phyloP scores from a whole-genome alignment of 2,329 filamentous ascomycete genomes.

The Neoarthrinium moseri region DNA sequence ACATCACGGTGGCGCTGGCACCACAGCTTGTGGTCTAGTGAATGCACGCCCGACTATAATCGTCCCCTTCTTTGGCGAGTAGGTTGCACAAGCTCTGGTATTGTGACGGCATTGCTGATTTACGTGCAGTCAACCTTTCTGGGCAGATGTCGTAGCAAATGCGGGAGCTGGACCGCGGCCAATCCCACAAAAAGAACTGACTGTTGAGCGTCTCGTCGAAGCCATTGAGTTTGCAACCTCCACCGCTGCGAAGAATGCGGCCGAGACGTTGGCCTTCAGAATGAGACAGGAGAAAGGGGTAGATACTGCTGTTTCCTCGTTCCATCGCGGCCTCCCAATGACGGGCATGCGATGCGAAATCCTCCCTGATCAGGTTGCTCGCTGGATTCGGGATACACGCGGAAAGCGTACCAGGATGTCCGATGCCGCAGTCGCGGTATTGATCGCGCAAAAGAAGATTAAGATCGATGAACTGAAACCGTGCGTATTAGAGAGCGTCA shows the following conservation, averaged over 20 bases:
- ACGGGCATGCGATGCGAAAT: constrained; percentile 30
- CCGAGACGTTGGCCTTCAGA: constrained; percentile 27
- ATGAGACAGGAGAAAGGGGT: constrained; percentile 34
- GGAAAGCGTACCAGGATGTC: neutral
- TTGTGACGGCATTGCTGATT: neutral
- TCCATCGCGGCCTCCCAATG: constrained; percentile 31
- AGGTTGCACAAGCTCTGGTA: neutral
- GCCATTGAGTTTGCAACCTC: constrained; percentile 29
- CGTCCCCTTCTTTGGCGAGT: constrained; percentile 49
- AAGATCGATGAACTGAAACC: neutral
- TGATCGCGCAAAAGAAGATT: neutral
- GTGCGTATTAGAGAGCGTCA: neutral
- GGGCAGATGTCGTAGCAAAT: constrained; percentile 36
- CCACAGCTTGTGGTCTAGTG: constrained; percentile 52
- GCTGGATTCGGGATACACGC: neutral
- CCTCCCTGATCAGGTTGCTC: neutral
- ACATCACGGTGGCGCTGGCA: constrained; percentile 60
- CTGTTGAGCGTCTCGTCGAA: constrained; percentile 29
- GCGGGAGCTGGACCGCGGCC: constrained; percentile 36
- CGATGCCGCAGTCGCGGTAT: neutral
- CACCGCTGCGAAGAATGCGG: constrained; percentile 22
- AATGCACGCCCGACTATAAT: constrained; percentile 51
- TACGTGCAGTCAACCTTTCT: constrained; percentile 33
- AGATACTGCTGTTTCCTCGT: constrained; percentile 33
- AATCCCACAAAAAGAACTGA: constrained; percentile 32